A percentile compares a stretch with the other conserved stretches of the same genome.
Conservation (phyloP, 192 early-diverging fungal species). For the Dissophora ornata region DNA sequence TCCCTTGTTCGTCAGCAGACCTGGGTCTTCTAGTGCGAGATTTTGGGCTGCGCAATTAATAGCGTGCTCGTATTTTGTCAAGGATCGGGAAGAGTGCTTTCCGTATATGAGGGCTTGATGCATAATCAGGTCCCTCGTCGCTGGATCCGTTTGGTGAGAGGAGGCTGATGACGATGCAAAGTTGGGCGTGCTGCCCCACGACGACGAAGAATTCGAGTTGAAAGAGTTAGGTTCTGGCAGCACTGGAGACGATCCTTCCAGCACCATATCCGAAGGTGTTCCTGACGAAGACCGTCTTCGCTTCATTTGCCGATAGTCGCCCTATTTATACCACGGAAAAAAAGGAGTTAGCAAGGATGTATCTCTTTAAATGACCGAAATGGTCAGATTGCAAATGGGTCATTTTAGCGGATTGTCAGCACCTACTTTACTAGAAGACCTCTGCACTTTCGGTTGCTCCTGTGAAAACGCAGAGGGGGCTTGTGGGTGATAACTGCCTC, state of each 20-base stretch:
- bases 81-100: slow-evolving; percentile 59
- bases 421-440: slow-evolving; percentile 19
- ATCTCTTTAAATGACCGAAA: background rate
- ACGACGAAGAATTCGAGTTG: slow-evolving; percentile 49
- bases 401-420: too few relatives aligned
- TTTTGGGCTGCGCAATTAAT: slow-evolving; percentile 63
- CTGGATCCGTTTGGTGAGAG: slow-evolving; percentile 18
- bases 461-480: slow-evolving; percentile 1
- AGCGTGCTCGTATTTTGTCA: slow-evolving; percentile 65
- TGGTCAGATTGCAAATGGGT: too few relatives aligned
- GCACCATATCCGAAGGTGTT: slow-evolving; percentile 8
- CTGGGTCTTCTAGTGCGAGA: slow-evolving; percentile 60
- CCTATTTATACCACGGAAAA: slow-evolving; percentile 5
- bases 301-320: slow-evolving; percentile 19
- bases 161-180: slow-evolving; percentile 3
- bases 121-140: slow-evolving; percentile 58
- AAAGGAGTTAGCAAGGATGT: background rate
- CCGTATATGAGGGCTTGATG: slow-evolving; percentile 66
- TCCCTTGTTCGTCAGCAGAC: slow-evolving; percentile 58
- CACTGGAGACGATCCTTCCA: slow-evolving; percentile 19
- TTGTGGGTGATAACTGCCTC: slow-evolving; percentile 12
- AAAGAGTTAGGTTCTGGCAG: slow-evolving; percentile 25
- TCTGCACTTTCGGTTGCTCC: slow-evolving; percentile 12
- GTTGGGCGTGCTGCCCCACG: slow-evolving; percentile 26
- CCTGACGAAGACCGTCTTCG: slow-evolving; percentile 30